phyloP scores from a whole-genome alignment of 306 rosid species.

The Cucurbita argyrosperma region DNA sequence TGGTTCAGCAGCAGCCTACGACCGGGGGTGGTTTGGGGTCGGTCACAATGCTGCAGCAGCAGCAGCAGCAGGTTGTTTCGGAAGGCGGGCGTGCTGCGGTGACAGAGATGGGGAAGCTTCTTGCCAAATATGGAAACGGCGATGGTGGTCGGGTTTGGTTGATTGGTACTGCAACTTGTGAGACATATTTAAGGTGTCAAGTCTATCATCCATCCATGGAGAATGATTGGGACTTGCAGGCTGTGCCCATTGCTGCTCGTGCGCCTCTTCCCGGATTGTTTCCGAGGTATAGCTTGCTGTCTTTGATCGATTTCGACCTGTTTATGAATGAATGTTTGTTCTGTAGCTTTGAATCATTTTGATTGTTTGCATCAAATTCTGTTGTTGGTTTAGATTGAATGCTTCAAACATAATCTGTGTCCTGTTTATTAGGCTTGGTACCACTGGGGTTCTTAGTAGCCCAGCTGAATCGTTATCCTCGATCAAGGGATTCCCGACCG shows the following conservation, averaged over 20 bases:
- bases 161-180: conserved; percentile 92
- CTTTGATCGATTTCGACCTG: background rate
- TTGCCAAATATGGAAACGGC: conserved; percentile 41
- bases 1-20: conserved; percentile 58
- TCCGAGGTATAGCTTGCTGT: conserved; percentile 37
- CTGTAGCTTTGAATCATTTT: conserved; percentile 6
- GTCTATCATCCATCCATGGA: conserved; percentile 99
- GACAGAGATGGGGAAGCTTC: conserved; percentile 57
- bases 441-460: conserved; percentile 62
- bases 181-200: conserved; percentile 92
- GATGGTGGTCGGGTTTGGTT: conserved; percentile 49
- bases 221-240: conserved; percentile 96
- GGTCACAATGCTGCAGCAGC: conserved; percentile 30
- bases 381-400: background rate
- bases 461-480: conserved; percentile 69
- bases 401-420: background rate
- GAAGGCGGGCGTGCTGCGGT: conserved; percentile 76
- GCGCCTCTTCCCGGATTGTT: conserved; percentile 52
- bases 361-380: background rate
- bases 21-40: conserved; percentile 24
- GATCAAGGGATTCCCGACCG: conserved; percentile 37
- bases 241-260: conserved; percentile 62
- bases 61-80: conserved; percentile 38
- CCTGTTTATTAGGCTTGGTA: conserved; percentile 45
- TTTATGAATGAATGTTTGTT: background rate